Conservation (phyloP, 225 moss, liverwort and hornwort genomes). For the Takakia lepidozioides region DNA sequence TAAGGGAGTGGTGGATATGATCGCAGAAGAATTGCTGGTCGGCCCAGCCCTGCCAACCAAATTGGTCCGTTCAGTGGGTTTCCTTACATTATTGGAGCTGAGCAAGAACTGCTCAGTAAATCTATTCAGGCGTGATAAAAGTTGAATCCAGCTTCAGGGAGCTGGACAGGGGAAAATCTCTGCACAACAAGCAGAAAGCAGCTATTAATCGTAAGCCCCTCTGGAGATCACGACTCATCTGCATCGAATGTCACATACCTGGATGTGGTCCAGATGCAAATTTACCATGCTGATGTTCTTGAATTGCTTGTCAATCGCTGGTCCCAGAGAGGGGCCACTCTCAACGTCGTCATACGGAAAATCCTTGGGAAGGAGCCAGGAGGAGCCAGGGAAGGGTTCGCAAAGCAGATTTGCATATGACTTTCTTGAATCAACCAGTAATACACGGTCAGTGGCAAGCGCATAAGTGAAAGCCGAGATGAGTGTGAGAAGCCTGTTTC, state of each 20-base stretch:
- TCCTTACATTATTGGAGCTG: too few relatives aligned
- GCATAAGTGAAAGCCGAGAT: constrained; percentile 49
- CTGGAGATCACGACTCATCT: too few relatives aligned
- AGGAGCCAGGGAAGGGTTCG: constrained; percentile 40
- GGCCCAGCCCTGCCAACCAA: constrained; percentile 15
- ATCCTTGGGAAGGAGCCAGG: constrained; percentile 43
- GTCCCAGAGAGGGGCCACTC: constrained; percentile 8
- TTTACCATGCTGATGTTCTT: constrained; percentile 14
- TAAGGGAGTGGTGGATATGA: constrained; percentile 16
- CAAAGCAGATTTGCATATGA: constrained; percentile 35
- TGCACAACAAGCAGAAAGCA: too few relatives aligned
- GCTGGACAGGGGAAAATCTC: too few relatives aligned
- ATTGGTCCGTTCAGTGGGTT: background rate
- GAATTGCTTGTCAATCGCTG: constrained; percentile 29
- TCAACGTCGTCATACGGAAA: constrained; percentile 22
- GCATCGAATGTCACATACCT: constrained; percentile 22
- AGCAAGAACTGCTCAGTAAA: too few relatives aligned
- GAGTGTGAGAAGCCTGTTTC: constrained; percentile 48
- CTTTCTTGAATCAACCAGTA: constrained; percentile 34
- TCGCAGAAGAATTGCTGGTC: constrained; percentile 42
- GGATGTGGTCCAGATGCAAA: constrained; percentile 38
- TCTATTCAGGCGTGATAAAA: too few relatives aligned
- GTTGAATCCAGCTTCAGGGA: too few relatives aligned
- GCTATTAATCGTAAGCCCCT: too few relatives aligned
- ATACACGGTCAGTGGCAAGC: constrained; percentile 42